phyloP scores from a whole-genome alignment of 176 grass and related monocot genomes.

The bread wheat (Triticum aestivum) region DNA sequence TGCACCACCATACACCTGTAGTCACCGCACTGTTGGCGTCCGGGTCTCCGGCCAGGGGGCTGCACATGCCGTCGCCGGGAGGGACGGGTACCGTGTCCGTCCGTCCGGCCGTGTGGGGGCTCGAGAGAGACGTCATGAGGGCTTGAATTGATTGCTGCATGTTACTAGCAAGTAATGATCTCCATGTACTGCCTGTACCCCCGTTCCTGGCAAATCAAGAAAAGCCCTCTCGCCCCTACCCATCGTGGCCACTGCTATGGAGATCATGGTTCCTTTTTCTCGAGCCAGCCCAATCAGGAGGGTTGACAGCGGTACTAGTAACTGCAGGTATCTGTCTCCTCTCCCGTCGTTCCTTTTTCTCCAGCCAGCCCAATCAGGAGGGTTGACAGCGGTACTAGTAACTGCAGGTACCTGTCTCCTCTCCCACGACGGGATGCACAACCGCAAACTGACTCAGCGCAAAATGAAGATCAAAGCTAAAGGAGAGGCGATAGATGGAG shows the following conservation, averaged over 20 bases:
- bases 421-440: neutral
- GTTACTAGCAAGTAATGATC: neutral
- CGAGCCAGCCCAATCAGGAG: neutral
- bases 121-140: neutral
- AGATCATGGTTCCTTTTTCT: neutral
- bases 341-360: neutral
- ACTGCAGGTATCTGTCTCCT: constrained; percentile 27
- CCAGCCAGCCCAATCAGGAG: too few species aligned
- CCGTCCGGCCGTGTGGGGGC: neutral
- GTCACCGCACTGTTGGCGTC: neutral
- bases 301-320: neutral
- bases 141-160: constrained; percentile 16
- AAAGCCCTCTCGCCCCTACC: constrained; percentile 2
- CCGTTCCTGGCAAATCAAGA: constrained; percentile 39
- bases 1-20: neutral
- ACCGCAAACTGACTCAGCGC: neutral
- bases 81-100: too few species aligned
- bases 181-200: neutral
- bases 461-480: neutral
- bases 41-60: constrained; percentile 5
- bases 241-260: neutral
- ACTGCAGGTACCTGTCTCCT: too few species aligned
- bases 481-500: too few species aligned
- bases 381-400: too few species aligned
- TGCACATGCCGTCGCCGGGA: constrained; percentile 1